These are phyloP conservation scores for Rutstroemia sp. DNA, from an alignment of 2,329 filamentous ascomycete genomes.

Conservation along the genomic window DNA sequence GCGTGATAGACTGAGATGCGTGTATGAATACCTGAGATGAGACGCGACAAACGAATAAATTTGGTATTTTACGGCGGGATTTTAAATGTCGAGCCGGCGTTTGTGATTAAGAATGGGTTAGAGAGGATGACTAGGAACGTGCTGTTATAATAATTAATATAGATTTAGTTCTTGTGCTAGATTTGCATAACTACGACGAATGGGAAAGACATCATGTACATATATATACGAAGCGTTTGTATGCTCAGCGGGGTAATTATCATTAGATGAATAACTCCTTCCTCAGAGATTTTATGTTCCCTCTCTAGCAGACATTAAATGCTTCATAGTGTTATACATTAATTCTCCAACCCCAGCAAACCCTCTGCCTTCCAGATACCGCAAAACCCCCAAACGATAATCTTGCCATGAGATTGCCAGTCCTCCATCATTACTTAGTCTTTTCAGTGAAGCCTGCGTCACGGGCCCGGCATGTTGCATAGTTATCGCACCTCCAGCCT, in stretches of 20 bases:
- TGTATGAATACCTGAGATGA: slow-evolving; percentile 3
- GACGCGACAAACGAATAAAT: neutral
- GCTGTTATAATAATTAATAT: slow-evolving; percentile 7
- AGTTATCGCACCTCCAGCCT: slow-evolving; percentile 36
- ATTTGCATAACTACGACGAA: neutral
- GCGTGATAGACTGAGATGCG: neutral
- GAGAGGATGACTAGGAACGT: neutral
- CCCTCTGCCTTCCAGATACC: slow-evolving; percentile 56
- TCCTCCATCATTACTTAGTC: slow-evolving; percentile 59
- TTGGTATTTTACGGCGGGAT: neutral
- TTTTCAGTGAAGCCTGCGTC: slow-evolving; percentile 56
- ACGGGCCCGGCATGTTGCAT: slow-evolving; percentile 60
- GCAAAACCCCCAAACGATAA: slow-evolving; percentile 66
- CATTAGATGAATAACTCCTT: neutral
- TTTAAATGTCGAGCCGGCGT: neutral
- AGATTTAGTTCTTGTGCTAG: neutral
- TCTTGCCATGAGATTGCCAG: slow-evolving; percentile 62
- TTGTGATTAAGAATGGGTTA: slow-evolving; percentile 3
- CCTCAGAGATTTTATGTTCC: neutral
- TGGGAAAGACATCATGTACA: neutral
- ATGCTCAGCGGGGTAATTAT: neutral
- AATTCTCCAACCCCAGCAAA: slow-evolving; percentile 60
- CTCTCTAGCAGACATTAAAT: slow-evolving; percentile 43
- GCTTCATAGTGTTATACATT: slow-evolving; percentile 77
- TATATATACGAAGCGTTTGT: neutral